phyloP scores from a whole-genome alignment of 2,329 filamentous ascomycete species.

The Colletotrichum shisoi region DNA sequence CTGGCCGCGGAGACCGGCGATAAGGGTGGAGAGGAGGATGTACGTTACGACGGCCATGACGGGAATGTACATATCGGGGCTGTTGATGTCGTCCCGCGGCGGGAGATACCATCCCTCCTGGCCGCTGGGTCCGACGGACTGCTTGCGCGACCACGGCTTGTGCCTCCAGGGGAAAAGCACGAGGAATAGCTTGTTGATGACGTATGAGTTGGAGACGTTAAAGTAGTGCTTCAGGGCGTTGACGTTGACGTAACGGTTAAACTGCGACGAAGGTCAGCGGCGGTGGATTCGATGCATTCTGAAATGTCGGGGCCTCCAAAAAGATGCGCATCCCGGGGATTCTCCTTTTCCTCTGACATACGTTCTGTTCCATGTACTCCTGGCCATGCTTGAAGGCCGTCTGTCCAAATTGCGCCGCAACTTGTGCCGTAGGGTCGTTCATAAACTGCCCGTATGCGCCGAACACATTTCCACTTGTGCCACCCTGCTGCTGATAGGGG shows the following conservation, averaged over 20 bases:
- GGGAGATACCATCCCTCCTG: constrained; percentile 83
- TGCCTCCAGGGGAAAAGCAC: constrained; percentile 98
- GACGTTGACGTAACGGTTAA: constrained; percentile 83
- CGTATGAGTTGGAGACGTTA: constrained; percentile 97
- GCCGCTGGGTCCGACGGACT: constrained; percentile 73
- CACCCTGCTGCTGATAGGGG: constrained; percentile 74
- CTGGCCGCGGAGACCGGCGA: constrained; percentile 86
- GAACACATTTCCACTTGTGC: constrained; percentile 62
- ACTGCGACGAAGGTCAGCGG: constrained; percentile 48
- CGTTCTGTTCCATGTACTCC: constrained; percentile 95
- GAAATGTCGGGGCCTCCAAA: background rate
- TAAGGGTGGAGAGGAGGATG: constrained; percentile 88
- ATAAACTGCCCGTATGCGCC: constrained; percentile 90
- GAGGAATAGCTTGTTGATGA: constrained; percentile 89
- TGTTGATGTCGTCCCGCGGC: constrained; percentile 94
- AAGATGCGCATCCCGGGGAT: background rate
- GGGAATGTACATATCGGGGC: constrained; percentile 99
- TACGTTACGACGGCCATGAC: constrained; percentile 98
- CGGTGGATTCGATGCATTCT: background rate
- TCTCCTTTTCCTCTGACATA: constrained; percentile 54
- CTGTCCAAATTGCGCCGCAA: constrained; percentile 93
- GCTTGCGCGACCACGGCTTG: constrained; percentile 94
- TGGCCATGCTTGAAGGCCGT: constrained; percentile 90
- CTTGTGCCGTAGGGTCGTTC: constrained; percentile 92
- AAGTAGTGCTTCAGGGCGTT: constrained; percentile 98